Evolutionary conservation across 257 asterid species (phyloP), one percentile per base, ranked within the genome.

Genomic region (Rauvolfia tetraphylla): DNA sequence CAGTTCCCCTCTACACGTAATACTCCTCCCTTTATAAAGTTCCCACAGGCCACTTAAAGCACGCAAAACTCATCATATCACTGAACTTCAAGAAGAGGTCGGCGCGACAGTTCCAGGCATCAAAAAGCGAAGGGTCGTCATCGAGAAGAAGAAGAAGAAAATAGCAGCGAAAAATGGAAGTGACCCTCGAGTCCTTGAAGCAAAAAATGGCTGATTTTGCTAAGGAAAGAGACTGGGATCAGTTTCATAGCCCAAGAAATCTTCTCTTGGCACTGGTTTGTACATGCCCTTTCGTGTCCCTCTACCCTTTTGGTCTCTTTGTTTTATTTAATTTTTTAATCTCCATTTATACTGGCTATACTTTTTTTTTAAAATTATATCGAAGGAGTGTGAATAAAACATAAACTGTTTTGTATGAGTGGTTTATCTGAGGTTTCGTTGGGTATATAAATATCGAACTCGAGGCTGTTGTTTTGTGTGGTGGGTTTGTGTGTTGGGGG

Each of bases 221-320:
- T 5, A 76, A 82, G 59, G 89, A 88, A 80, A 85, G 93, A 80
- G 89, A 86, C 15, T 86, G 90, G 90, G 90, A 88, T 66, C 87
- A 80, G 82, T 88, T 77, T 72, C 93, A 88, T 49, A 88, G 85
- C 83, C 93, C 93, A 10, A 86, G 90, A 80, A 88, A 86, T 80
- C 88, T 88, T 13, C 91, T 88, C 70, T 69, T 87, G 41, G 90
- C 90, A 31, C 76, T 88, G 90, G 92, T 88, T 73, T 41, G 82
- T 69, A 18, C 36, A 33, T 14, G 4, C 3, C 20, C 48, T 41
- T 57, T 49, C 76, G 29, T 22, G 7, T 13, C 4, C 63, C 22
- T 11, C 51, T 33, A 31, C 33, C 25, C 42, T 42, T 58, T 38
- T 44, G 56, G 1, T 49, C 1, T 54, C n/a, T 25, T 67, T 51